Percentiles rank a stretch among this genome's conserved stretches.
Evolutionary conservation across 2,329 filamentous ascomycete genomes (phyloP).

Genomic region (Gremmenia infestans): DNA sequence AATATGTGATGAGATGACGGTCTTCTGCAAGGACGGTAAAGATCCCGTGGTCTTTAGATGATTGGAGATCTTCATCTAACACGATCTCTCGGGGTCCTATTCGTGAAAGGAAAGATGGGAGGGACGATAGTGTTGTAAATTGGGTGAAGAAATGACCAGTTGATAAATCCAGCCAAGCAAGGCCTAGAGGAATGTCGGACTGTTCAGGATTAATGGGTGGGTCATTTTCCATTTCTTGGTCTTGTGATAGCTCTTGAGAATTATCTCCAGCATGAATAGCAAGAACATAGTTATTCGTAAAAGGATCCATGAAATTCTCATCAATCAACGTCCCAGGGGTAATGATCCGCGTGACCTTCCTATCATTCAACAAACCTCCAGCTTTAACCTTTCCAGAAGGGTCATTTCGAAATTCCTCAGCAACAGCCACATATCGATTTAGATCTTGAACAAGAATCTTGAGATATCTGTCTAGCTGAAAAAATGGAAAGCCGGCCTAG

Average conservation of each 20-base stretch:
- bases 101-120: slow-evolving; percentile 78
- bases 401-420: slow-evolving; percentile 82
- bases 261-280: slow-evolving; percentile 59
- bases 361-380: slow-evolving; percentile 77
- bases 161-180: slow-evolving; percentile 93
- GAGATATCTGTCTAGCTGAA: slow-evolving; percentile 86
- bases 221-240: neutral
- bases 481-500: slow-evolving; percentile 86
- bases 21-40: slow-evolving; percentile 69
- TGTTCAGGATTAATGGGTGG: neutral
- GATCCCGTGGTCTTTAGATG: slow-evolving; percentile 55
- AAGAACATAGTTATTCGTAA: slow-evolving; percentile 88
- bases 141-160: slow-evolving; percentile 94
- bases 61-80: slow-evolving; percentile 59
- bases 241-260: slow-evolving; percentile 14
- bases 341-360: slow-evolving; percentile 79
- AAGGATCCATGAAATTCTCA: slow-evolving; percentile 94
- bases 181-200: slow-evolving; percentile 51
- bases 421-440: slow-evolving; percentile 86
- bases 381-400: slow-evolving; percentile 64
- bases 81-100: slow-evolving; percentile 83
- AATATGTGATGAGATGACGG: slow-evolving; percentile 70
- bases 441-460: slow-evolving; percentile 90
- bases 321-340: slow-evolving; percentile 95
- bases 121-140: slow-evolving; percentile 59